Percentiles rank a stretch among this genome's conserved stretches.
Conservation (phyloP, 345 rosid genomes). For the Heritiera fomes region DNA sequence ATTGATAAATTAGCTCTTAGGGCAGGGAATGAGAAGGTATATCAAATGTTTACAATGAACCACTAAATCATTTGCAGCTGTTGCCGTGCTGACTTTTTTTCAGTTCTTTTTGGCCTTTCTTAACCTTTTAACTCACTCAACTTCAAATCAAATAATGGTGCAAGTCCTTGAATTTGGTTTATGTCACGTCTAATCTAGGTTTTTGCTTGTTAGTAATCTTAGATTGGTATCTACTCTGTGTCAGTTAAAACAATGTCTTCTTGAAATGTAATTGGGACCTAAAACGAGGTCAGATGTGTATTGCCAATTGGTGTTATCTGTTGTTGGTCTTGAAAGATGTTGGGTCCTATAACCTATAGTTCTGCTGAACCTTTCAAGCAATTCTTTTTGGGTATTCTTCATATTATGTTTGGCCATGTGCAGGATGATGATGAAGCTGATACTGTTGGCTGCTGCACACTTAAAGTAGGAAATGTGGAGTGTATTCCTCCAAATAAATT, state of each 20-base stretch:
- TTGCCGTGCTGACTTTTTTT: background rate
- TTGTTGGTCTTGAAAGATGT: background rate
- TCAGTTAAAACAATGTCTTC: background rate
- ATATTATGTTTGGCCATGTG: slow-evolving; percentile 29
- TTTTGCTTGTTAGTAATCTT: background rate
- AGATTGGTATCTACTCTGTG: background rate
- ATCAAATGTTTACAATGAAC: slow-evolving; percentile 5
- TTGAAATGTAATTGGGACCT: background rate
- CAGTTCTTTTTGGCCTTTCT: background rate
- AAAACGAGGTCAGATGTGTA: background rate
- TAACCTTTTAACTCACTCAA: background rate
- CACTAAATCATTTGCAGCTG: background rate
- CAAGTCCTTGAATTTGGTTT: background rate
- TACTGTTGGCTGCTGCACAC: slow-evolving; percentile 98
- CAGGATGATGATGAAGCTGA: slow-evolving; percentile 99
- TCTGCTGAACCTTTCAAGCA: background rate
- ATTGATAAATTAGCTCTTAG: slow-evolving; percentile 95
- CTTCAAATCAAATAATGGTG: background rate
- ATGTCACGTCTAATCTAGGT: background rate
- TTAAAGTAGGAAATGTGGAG: slow-evolving; percentile 91
- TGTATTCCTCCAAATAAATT: slow-evolving; percentile 74
- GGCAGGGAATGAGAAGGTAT: slow-evolving; percentile 99
- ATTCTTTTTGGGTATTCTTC: background rate
- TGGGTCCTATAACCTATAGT: background rate
- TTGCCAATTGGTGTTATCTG: background rate